phyloP scores from a whole-genome alignment of 306 rosid species.

The Quercus ilex region DNA sequence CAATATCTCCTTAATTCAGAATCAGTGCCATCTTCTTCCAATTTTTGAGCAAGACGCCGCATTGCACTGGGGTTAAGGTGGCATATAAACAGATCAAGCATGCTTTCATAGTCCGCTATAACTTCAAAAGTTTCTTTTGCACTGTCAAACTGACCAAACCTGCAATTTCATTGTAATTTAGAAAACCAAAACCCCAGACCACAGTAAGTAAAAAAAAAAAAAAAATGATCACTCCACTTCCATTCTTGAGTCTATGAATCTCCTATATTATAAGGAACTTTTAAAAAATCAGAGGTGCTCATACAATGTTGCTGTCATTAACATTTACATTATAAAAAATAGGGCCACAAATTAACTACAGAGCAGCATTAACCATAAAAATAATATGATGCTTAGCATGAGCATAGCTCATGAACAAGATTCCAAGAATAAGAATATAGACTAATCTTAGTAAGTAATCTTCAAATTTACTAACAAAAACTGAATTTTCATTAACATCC shows the following conservation, averaged over 20 bases:
- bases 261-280: neutral
- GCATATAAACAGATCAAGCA: slow-evolving; percentile 95
- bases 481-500: slow-evolving; percentile 1
- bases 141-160: slow-evolving; percentile 97
- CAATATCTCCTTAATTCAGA: slow-evolving; percentile 94
- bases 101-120: slow-evolving; percentile 78
- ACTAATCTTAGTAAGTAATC: too few species aligned
- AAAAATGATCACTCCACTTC: slow-evolving; percentile 3
- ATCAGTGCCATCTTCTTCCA: slow-evolving; percentile 95
- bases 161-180: slow-evolving; percentile 43
- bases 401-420: neutral
- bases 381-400: neutral
- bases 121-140: slow-evolving; percentile 99
- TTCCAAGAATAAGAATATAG: neutral
- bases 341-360: neutral
- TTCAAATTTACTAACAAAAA: too few species aligned
- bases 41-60: slow-evolving; percentile 97
- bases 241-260: neutral
- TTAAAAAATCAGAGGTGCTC: neutral
- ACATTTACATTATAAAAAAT: neutral
- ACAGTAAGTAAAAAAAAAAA: neutral
- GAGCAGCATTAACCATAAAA: neutral
- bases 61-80: slow-evolving; percentile 99
- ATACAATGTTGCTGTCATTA: neutral
- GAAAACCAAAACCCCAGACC: slow-evolving; percentile 8